phyloP scores from a whole-genome alignment of 2,329 filamentous ascomycete species.

The Tolypocladium ovalisporum region DNA sequence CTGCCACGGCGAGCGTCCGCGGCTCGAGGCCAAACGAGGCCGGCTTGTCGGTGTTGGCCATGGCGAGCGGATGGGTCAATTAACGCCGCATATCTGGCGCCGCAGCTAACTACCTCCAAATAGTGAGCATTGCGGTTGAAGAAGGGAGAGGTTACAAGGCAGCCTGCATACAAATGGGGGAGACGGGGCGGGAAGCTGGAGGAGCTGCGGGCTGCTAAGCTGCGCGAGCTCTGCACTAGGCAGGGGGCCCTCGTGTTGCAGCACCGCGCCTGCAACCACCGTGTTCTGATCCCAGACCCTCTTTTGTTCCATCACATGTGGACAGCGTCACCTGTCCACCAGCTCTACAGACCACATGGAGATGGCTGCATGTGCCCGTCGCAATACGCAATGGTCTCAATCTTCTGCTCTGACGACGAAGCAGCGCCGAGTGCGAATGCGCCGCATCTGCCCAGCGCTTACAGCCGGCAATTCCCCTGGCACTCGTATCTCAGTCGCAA shows the following conservation, averaged over 20 bases:
- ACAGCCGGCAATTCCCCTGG: no score
- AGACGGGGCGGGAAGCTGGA: not conserved
- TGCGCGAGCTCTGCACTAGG: not conserved
- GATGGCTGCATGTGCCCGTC: not conserved
- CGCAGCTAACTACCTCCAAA: not conserved
- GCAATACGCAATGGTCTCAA: not conserved
- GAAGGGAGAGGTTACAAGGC: not conserved
- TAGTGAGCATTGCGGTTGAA: not conserved
- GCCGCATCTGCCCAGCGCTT: not conserved
- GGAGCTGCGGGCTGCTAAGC: not conserved
- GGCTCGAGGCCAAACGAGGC: constrained; percentile 19
- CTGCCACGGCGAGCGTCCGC: constrained; percentile 13
- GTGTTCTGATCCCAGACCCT: not conserved
- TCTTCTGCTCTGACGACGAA: not conserved
- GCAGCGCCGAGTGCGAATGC: not conserved
- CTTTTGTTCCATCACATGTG: not conserved
- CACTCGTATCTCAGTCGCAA: no score
- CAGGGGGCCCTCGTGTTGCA: not conserved
- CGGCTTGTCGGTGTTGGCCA: constrained; percentile 14
- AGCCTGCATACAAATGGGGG: not conserved
- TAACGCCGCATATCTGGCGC: not conserved
- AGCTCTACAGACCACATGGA: not conserved
- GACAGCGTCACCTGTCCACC: not conserved
- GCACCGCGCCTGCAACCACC: not conserved
- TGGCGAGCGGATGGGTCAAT: constrained; percentile 1